Conservation (phyloP, 345 rosid genomes). For the Theobroma cacao region DNA sequence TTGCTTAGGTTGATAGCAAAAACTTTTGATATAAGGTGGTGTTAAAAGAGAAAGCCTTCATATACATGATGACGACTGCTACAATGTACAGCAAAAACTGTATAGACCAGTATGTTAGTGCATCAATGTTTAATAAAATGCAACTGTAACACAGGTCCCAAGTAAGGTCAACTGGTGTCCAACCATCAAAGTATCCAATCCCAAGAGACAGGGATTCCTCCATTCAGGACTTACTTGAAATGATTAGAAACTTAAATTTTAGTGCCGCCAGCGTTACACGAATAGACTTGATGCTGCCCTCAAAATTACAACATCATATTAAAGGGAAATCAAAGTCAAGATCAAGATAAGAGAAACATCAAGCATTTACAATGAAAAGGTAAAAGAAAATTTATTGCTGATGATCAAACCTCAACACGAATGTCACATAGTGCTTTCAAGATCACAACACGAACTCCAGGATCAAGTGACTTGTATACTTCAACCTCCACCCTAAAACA, state of each 20-base stretch:
- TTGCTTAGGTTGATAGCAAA: neutral
- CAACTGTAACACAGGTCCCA: neutral
- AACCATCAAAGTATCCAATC: neutral
- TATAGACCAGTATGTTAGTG: neutral
- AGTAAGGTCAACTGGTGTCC: neutral
- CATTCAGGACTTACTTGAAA: neutral
- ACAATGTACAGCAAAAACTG: neutral
- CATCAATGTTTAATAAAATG: neutral
- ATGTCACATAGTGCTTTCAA: slow-evolving; percentile 96
- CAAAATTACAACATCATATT: neutral
- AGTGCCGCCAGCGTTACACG: neutral
- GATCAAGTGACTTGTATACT: slow-evolving; percentile 81
- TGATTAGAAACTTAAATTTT: neutral
- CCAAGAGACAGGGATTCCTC: neutral
- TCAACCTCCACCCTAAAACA: slow-evolving; percentile 73
- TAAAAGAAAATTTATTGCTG: slow-evolving; percentile 2
- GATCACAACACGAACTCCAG: slow-evolving; percentile 91
- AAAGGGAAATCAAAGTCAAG: neutral
- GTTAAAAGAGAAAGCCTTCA: neutral
- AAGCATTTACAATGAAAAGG: neutral
- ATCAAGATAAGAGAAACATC: slow-evolving; percentile 5
- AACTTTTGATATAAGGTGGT: neutral
- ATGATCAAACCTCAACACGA: slow-evolving; percentile 83
- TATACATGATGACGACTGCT: neutral
- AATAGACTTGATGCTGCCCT: neutral